These are phyloP conservation scores for Odonthalia washingtoniensis DNA, from an alignment of 31 red algal species.

Conservation along the genomic window DNA sequence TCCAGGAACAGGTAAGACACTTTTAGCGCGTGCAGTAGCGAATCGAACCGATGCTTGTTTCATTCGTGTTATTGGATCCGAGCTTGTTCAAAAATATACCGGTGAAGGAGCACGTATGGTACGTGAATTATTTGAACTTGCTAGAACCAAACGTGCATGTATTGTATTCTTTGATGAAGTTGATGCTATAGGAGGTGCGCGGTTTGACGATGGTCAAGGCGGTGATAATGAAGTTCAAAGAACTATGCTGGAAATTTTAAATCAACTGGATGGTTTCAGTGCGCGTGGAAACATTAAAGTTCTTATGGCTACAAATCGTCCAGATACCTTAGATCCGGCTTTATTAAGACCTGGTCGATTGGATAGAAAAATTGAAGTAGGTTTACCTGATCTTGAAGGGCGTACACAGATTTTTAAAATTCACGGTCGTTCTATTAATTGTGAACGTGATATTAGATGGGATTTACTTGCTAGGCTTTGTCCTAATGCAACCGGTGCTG, in stretches of 20 bases:
- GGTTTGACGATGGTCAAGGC: slow-evolving; percentile 98
- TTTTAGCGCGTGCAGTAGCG: slow-evolving; percentile 99
- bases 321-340: slow-evolving; percentile 99
- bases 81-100: slow-evolving; percentile 99
- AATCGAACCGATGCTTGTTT: slow-evolving; percentile 99
- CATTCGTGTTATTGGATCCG: slow-evolving; percentile 99
- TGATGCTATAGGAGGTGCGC: slow-evolving; percentile 98
- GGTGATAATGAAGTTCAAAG: slow-evolving; percentile 99
- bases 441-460: slow-evolving; percentile 96
- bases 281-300: slow-evolving; percentile 99
- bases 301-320: slow-evolving; percentile 99
- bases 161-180: slow-evolving; percentile 99
- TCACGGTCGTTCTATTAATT: slow-evolving; percentile 97
- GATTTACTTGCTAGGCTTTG: slow-evolving; percentile 98
- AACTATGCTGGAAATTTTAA: slow-evolving; percentile 99
- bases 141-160: slow-evolving; percentile 93
- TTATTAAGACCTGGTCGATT: slow-evolving; percentile 96
- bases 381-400: slow-evolving; percentile 96
- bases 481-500: slow-evolving; percentile 98
- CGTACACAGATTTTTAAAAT: slow-evolving; percentile 98
- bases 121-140: slow-evolving; percentile 97
- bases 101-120: slow-evolving; percentile 99
- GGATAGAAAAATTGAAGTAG: slow-evolving; percentile 99
- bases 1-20: slow-evolving; percentile 98
- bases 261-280: slow-evolving; percentile 99